Percentiles rank a stretch among this genome's conserved stretches.
These are phyloP conservation scores for Boletellus ananiceps DNA, from an alignment of 768 basidiomycete genomes.

Conservation along the genomic window DNA sequence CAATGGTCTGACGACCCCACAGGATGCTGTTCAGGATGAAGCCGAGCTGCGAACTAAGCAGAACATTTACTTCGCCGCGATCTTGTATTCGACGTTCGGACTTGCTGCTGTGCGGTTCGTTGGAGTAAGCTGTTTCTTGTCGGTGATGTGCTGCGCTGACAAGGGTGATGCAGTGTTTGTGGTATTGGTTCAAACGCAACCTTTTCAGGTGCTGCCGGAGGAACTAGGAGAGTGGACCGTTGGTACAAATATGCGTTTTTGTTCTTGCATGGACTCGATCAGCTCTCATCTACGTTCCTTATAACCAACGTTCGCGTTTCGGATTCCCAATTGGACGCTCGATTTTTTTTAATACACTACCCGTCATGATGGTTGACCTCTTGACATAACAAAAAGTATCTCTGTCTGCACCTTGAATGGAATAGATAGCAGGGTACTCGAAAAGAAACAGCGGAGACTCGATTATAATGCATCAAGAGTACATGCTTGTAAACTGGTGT, in stretches of 20 bases:
- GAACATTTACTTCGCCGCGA: constrained; percentile 68
- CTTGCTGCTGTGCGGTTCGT: constrained; percentile 68
- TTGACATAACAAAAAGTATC: constrained; percentile 15
- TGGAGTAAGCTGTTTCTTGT: constrained; percentile 51
- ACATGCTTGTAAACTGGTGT: constrained; percentile 50
- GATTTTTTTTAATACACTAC: constrained; percentile 18
- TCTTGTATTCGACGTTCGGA: constrained; percentile 75
- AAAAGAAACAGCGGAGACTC: constrained; percentile 13
- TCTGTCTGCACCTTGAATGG: constrained; percentile 19
- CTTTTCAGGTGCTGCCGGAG: constrained; percentile 77
- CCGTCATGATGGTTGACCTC: constrained; percentile 14
- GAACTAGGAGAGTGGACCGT: constrained; percentile 40
- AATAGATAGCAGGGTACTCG: constrained; percentile 25
- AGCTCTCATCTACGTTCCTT: constrained; percentile 33
- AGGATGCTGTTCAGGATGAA: constrained; percentile 39
- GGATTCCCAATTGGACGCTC: constrained; percentile 20
- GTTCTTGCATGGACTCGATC: constrained; percentile 23
- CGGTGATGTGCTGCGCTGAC: constrained; percentile 1
- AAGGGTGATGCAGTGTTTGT: constrained; percentile 57
- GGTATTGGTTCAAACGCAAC: constrained; percentile 79
- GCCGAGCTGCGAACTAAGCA: constrained; percentile 41
- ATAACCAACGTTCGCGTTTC: constrained; percentile 17
- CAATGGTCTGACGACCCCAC: constrained; percentile 51
- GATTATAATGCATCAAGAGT: constrained; percentile 40
- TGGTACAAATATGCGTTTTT: constrained; percentile 13